phyloP scores from a whole-genome alignment of 164 flowering plant species.

The Aristolochia contorta region DNA sequence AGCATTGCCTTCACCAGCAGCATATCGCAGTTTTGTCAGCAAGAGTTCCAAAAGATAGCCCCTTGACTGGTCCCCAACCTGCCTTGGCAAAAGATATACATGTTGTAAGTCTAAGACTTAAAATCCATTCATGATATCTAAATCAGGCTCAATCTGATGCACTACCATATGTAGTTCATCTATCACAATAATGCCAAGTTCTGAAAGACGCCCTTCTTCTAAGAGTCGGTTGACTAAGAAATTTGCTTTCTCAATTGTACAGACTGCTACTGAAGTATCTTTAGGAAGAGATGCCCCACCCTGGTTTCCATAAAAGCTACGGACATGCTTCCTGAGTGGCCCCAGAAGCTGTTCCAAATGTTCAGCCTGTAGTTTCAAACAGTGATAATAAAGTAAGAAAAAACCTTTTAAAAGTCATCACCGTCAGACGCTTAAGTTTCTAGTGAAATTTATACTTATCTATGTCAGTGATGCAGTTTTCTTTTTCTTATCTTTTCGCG shows the following conservation, averaged over 20 bases:
- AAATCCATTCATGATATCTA: background rate
- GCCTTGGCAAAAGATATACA: constrained; percentile 9
- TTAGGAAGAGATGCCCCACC: constrained; percentile 93
- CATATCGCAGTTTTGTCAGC: constrained; percentile 96
- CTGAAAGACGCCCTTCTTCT: constrained; percentile 95
- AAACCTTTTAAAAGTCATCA: too few relatives aligned
- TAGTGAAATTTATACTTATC: too few relatives aligned
- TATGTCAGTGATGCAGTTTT: too few relatives aligned
- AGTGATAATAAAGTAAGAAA: too few relatives aligned
- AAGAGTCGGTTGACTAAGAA: constrained; percentile 74
- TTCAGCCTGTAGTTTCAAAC: constrained; percentile 49
- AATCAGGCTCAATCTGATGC: background rate
- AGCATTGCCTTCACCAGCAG: constrained; percentile 77
- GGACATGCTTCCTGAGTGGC: constrained; percentile 85
- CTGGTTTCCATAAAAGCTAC: constrained; percentile 92
- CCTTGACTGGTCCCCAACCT: constrained; percentile 92
- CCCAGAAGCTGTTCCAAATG: constrained; percentile 79
- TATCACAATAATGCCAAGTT: constrained; percentile 90
- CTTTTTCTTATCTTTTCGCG: too few relatives aligned
- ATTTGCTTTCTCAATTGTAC: constrained; percentile 98
- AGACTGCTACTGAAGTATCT: constrained; percentile 93
- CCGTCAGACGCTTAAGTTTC: too few relatives aligned
- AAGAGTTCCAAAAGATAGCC: constrained; percentile 93
- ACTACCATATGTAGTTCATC: constrained; percentile 97
- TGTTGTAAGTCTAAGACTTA: constrained; percentile 3